A percentile compares a stretch with the other conserved stretches of the same genome.
phyloP scores from a whole-genome alignment of 225 moss, liverwort and hornwort genomes.

The Ulota crispa region DNA sequence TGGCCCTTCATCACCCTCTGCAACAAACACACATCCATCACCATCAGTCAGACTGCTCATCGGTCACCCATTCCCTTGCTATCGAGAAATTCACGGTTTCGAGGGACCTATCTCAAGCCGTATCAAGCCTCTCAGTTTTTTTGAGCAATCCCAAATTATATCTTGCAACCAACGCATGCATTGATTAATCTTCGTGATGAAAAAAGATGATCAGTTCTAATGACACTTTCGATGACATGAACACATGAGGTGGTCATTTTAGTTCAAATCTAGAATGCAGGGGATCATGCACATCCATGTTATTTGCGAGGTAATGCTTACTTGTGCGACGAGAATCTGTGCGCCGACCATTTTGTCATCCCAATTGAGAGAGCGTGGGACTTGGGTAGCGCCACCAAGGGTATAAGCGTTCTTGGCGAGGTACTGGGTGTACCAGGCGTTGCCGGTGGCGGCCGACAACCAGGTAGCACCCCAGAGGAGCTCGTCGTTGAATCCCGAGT shows the following conservation, averaged over 20 bases:
- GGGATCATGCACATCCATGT: too few relatives aligned
- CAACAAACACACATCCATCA: not conserved
- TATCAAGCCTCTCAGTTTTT: not conserved
- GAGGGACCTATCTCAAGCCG: too few relatives aligned
- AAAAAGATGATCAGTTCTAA: not conserved
- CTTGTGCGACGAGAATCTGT: conserved; percentile 69
- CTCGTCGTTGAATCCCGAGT: conserved; percentile 84
- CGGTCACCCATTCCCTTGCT: not conserved
- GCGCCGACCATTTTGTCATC: conserved; percentile 78
- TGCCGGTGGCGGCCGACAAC: conserved; percentile 61
- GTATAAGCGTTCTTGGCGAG: conserved; percentile 38
- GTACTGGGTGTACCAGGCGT: conserved; percentile 53
- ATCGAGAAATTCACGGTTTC: too few relatives aligned
- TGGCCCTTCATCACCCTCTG: conserved; percentile 37
- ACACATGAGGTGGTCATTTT: too few relatives aligned
- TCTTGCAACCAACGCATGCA: not conserved
- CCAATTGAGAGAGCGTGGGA: conserved; percentile 58
- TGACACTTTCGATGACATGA: too few relatives aligned
- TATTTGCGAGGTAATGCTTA: conserved; percentile 16
- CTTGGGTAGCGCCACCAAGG: conserved; percentile 50
- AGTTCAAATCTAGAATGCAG: not conserved
- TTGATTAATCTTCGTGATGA: not conserved
- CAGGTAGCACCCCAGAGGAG: conserved; percentile 86
- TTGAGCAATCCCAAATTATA: not conserved
- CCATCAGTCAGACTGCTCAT: not conserved